Percentiles rank a stretch among this genome's conserved stretches.
These are phyloP conservation scores for Geotrichum aggregatum DNA, from an alignment of 1,139 yeast species.

Conservation along the genomic window DNA sequence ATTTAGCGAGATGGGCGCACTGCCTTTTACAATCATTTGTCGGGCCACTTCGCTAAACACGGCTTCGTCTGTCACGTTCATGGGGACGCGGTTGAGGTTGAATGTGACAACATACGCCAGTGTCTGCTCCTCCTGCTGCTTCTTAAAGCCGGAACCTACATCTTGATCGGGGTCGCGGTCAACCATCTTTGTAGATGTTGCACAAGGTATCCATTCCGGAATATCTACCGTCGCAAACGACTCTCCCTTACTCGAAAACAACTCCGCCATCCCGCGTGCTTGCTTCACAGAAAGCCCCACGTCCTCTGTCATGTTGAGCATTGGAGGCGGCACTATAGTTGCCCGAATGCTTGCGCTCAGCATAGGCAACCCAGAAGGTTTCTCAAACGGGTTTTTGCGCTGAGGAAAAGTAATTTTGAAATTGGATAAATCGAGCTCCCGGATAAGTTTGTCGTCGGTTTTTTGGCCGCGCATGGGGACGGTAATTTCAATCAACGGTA, in stretches of 20 bases:
- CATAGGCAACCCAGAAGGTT: slow-evolving; percentile 26
- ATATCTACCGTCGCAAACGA: slow-evolving; percentile 35
- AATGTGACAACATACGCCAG: slow-evolving; percentile 29
- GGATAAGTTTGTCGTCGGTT: slow-evolving; percentile 26
- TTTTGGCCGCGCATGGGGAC: slow-evolving; percentile 20
- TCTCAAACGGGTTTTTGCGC: slow-evolving; percentile 22
- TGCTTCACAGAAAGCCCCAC: slow-evolving; percentile 23
- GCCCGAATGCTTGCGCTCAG: slow-evolving; percentile 29
- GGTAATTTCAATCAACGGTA: slow-evolving; percentile 8
- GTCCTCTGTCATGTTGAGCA: slow-evolving; percentile 23
- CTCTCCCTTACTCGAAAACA: slow-evolving; percentile 28
- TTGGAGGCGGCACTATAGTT: slow-evolving; percentile 26
- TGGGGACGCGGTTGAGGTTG: slow-evolving; percentile 32
- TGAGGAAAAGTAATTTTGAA: slow-evolving; percentile 27
- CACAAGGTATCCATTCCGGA: slow-evolving; percentile 37
- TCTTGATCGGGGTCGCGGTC: slow-evolving; percentile 7
- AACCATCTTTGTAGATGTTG: slow-evolving; percentile 26
- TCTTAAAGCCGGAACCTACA: neutral
- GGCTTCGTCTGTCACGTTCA: slow-evolving; percentile 34
- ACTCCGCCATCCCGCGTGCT: slow-evolving; percentile 34
- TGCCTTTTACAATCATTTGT: slow-evolving; percentile 32
- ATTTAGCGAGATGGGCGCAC: slow-evolving; percentile 32
- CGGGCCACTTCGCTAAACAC: slow-evolving; percentile 33
- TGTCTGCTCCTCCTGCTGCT: neutral
- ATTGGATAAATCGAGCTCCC: slow-evolving; percentile 27